phyloP scores from a whole-genome alignment of 768 basidiomycete genomes.

The Leccinum disarticulatum region DNA sequence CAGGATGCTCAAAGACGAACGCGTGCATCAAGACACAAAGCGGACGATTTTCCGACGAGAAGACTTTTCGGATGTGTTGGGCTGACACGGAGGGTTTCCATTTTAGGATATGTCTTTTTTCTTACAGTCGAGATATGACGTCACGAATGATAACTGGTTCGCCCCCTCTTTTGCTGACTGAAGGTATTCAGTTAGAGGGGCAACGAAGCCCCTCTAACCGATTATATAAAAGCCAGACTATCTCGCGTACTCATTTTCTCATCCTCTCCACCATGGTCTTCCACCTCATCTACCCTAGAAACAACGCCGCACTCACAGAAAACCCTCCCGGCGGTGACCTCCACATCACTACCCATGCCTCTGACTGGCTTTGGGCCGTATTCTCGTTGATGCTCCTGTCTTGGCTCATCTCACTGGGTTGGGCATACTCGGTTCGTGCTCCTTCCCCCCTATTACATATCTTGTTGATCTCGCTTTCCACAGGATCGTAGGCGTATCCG shows the following conservation, averaged over 20 bases:
- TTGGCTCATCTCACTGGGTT: conserved; percentile 38
- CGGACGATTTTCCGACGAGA: conserved; percentile 52
- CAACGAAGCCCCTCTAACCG: conserved; percentile 12
- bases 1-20: conserved; percentile 91
- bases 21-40: conserved; percentile 53
- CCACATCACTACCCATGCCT: conserved; percentile 45
- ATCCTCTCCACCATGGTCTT: conserved; percentile 21
- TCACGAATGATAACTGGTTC: conserved; percentile 18
- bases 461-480: not conserved
- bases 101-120: conserved; percentile 16
- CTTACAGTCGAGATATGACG: conserved; percentile 11
- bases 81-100: conserved; percentile 22
- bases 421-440: conserved; percentile 32
- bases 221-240: conserved; percentile 5
- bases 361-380: conserved; percentile 56
- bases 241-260: not conserved
- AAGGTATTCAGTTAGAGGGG: not conserved
- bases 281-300: conserved; percentile 4
- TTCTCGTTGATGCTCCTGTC: conserved; percentile 49
- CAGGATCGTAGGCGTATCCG: conserved; percentile 42
- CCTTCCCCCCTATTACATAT: not conserved
- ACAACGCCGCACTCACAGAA: conserved; percentile 33
- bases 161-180: not conserved
- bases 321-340: conserved; percentile 38
- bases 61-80: conserved; percentile 48